Conservation (phyloP, 805 yeast genomes). For the Ogataea chonburiensis region DNA sequence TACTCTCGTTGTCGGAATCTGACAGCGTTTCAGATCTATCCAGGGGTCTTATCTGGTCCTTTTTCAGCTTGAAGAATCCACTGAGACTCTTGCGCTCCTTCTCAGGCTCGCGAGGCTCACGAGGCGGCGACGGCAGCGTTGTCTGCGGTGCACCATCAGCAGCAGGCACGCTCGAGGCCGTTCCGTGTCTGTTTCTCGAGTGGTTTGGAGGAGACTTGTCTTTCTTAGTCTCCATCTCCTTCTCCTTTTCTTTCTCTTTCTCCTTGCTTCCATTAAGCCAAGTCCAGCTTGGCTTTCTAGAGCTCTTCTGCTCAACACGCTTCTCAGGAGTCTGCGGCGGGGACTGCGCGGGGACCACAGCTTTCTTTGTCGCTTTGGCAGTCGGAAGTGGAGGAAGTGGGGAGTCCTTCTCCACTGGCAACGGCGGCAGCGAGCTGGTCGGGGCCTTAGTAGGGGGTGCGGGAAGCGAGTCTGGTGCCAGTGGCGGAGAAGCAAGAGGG, state of each 20-base stretch:
- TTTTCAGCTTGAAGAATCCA: constrained; percentile 30
- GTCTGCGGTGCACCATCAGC: constrained; percentile 2
- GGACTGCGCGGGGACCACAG: constrained; percentile 3
- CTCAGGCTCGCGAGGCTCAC: constrained; percentile 8
- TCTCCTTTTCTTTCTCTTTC: constrained; percentile 8
- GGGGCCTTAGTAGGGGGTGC: constrained; percentile 16
- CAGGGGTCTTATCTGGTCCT: constrained; percentile 20
- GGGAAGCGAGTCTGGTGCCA: constrained; percentile 2
- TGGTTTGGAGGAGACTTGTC: constrained; percentile 25
- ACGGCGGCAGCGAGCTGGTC: constrained; percentile 17
- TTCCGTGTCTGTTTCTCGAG: constrained; percentile 31
- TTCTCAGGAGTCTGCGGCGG: constrained; percentile 15
- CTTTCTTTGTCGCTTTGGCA: background rate
- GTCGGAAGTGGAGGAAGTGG: constrained; percentile 21
- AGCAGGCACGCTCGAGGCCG: constrained; percentile 16
- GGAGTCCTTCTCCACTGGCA: constrained; percentile 13
- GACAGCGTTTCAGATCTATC: constrained; percentile 17
- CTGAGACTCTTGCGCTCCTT: constrained; percentile 23
- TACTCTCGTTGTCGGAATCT: constrained; percentile 26
- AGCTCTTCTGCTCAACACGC: constrained; percentile 5
- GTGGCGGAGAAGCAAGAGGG: background rate
- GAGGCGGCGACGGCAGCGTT: constrained; percentile 16
- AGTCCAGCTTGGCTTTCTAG: constrained; percentile 18
- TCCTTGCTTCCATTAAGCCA: constrained; percentile 19
- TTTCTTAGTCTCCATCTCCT: constrained; percentile 7